Conservation (phyloP, 192 early-diverging fungal genomes). For the Backusella parvicylindrica region DNA sequence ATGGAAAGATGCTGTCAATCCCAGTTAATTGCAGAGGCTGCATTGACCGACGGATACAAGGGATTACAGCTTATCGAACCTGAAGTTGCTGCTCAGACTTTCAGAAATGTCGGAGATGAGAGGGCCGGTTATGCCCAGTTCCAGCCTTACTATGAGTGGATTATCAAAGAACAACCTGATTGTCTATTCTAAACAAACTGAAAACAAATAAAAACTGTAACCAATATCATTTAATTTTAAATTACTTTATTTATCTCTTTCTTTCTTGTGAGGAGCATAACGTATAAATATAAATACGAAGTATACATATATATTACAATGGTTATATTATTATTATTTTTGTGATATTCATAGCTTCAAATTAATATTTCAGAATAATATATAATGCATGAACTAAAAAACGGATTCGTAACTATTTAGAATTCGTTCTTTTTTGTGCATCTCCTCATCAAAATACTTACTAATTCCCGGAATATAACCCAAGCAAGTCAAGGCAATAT, state of each 20-base stretch:
- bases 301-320: neutral
- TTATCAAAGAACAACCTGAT: constrained; percentile 11
- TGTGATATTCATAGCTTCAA: neutral
- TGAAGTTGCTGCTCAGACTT: constrained; percentile 21
- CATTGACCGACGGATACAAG: constrained; percentile 23
- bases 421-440: neutral
- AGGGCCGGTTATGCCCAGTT: constrained; percentile 20
- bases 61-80: constrained; percentile 18
- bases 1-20: constrained; percentile 54
- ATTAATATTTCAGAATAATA: constrained; percentile 18
- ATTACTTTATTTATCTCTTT: neutral
- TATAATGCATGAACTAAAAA: constrained; percentile 16
- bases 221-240: neutral
- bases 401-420: too few species aligned
- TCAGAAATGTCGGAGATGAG: constrained; percentile 12
- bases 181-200: neutral
- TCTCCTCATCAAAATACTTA: neutral
- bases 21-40: constrained; percentile 52
- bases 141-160: constrained; percentile 28
- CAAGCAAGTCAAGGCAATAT: constrained; percentile 57
- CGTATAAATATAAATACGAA: neutral
- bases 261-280: neutral
- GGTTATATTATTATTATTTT: neutral
- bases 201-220: neutral
- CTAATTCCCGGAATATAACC: constrained; percentile 59